phyloP scores from a whole-genome alignment of 2,329 filamentous ascomycete species.

The Neurospora sp. region DNA sequence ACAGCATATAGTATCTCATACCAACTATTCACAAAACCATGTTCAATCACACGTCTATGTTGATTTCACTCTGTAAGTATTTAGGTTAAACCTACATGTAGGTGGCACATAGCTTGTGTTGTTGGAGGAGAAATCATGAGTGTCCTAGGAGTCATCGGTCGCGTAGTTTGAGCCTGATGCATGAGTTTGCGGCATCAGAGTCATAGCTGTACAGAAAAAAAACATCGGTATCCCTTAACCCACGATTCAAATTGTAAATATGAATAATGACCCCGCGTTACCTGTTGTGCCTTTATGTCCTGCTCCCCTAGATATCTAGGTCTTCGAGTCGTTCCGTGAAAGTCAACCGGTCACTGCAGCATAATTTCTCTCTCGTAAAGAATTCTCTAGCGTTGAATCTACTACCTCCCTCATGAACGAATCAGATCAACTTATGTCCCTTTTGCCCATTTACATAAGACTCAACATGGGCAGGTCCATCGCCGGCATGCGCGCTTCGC shows the following conservation, averaged over 20 bases:
- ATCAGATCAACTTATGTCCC: too few relatives aligned
- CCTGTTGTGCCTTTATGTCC: background rate
- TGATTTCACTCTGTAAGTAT: background rate
- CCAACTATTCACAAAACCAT: background rate
- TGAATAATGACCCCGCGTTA: background rate
- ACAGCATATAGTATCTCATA: background rate
- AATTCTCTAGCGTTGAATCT: too few relatives aligned
- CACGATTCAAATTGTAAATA: background rate
- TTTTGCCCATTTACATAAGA: too few relatives aligned
- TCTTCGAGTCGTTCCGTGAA: background rate
- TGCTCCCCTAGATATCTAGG: background rate
- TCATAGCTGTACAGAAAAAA: background rate
- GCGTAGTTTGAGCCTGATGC: background rate
- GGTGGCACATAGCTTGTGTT: background rate
- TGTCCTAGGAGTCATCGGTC: background rate
- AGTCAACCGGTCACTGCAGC: background rate
- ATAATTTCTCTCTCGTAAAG: background rate
- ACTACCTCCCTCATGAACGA: too few relatives aligned
- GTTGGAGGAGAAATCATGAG: background rate
- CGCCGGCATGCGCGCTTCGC: background rate
- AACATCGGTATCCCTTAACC: background rate
- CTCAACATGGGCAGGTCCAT: background rate
- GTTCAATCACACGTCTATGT: background rate
- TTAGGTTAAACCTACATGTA: too few relatives aligned
- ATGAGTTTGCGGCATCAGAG: background rate